Base-by-base conservation (phyloP, 2,329 filamentous ascomycete genomes). In the Clarireedia paspali region DNA sequence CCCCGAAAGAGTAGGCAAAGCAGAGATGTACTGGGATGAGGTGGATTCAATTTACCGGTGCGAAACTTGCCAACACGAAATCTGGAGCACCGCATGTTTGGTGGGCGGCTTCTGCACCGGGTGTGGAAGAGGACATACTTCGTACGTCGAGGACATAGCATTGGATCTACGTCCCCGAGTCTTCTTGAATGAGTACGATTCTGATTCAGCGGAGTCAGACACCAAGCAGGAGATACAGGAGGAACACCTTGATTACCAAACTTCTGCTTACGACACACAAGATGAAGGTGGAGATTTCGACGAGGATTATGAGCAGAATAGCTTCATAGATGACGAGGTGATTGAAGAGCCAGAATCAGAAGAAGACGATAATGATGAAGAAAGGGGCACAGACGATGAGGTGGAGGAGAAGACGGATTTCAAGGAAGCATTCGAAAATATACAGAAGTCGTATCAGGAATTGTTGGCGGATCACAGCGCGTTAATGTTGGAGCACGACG, bases 211-310 rank as follows among this genome's bases (percentile, higher is more conserved):
- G 14, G 14, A 53, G 1, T 27, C 38, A 1, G 46, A 51, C 0
- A 49, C 42, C 12, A 53, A 54, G 4, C 54, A 39, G 39, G 20
- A 10, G 4, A 30, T 62, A 1, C 54, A 60, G 3, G 60, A 57
- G 7, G 50, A 59, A 5, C 62, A 61, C 44, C 57, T 67, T 7
- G 66, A 67, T 27, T 59, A 63, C 26, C 58, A 64, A 6, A 59
- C 60, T 1, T 64, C 63, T 0, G 67, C 67, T 7, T 68, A 67
- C 47, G 66, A 68, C 53, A 60, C 66, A 7, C 62, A 64, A 53
- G 64, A 67, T 39, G 62, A 60, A 1, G 46, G 26, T 34, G 27
- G 50, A 5, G 14, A 53, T 6, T 14, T 57, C 4, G 9, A 52
- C 10, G 64, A 68, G 12, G 57, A 64, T 5, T 67, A 69, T 42